Evolutionary conservation across 352 stramenopile genomes (phyloP), one percentile per base, ranked within the genome.

Genomic region (Phytophthora quininea): DNA sequence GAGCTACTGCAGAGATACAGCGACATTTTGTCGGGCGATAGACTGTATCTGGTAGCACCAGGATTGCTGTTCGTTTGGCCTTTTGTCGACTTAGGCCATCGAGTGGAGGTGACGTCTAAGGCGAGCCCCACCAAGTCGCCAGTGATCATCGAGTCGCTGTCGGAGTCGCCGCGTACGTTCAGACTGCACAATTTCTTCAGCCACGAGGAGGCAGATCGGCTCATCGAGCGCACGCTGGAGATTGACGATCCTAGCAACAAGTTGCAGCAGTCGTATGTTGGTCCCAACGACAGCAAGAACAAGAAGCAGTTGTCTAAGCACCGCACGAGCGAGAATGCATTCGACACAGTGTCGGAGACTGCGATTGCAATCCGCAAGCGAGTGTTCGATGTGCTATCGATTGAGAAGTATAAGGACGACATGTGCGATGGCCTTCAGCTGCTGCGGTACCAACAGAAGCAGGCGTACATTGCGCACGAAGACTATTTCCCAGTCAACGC

Each of bases 381-480:
- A 30, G 91, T 93, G 42, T 98, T 98, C 53, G 79, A 97, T 45
- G 68, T 97, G 52, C 80, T 98, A 11, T 89, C 90, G n/a, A 86
- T 98, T 56, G 85, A 89, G 43, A 71, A 82, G 40, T 99, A 97
- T 76, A 58, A 91, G 30, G 88, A 97, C 27, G 89, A 88, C 29
- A 95, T 97, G 79, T 95, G 89, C 35, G 96, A 99, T 72, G 97
- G 96, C 11, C 85, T 99, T 19, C 96, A 99, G 73, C 83, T 99
- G 55, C 77, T 99, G 55, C 84, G 94, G 29, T 99, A 99, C 84
- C 92, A 98, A 69, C 82, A 96, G 56, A 97, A 93, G 62, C 96
- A 97, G 54, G 96, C 94, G 14, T 99, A 99, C 62, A 95, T 95
- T 54, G 76, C 88, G 14, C 96, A 99, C 82, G 84, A 91, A 31